Evolutionary conservation across 306 rosid species (phyloP).

Genomic region (Acacia crassicarpa): DNA sequence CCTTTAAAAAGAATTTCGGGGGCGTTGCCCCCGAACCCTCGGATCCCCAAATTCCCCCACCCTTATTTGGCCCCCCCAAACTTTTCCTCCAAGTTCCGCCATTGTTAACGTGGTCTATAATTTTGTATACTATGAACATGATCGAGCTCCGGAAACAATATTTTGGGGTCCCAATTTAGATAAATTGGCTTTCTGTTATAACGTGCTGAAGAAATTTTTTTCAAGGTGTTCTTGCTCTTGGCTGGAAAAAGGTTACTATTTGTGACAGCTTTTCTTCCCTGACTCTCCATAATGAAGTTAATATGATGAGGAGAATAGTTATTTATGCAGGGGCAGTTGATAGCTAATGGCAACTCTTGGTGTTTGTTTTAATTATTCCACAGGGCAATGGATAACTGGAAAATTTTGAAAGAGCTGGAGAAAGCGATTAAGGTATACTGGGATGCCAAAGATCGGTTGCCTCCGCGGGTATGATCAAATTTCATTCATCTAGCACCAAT

Average conservation of each 20-base stretch:
- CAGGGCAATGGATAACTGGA: constrained; percentile 90
- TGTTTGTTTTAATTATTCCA: constrained; percentile 16
- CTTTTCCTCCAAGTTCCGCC: too few species aligned
- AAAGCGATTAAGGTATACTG: constrained; percentile 81
- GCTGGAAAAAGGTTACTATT: background rate
- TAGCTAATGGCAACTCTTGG: constrained; percentile 23
- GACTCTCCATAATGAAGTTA: background rate
- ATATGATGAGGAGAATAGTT: background rate
- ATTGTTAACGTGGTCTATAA: background rate
- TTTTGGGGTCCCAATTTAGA: background rate
- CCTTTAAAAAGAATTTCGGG: too few species aligned
- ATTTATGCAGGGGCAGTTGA: background rate
- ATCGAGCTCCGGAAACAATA: background rate
- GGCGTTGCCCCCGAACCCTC: too few species aligned
- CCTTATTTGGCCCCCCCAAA: too few species aligned
- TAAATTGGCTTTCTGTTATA: background rate
- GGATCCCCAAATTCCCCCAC: too few species aligned
- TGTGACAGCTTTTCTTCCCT: background rate
- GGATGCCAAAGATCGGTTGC: constrained; percentile 82
- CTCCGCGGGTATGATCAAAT: constrained; percentile 73
- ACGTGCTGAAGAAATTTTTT: background rate
- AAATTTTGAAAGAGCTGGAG: constrained; percentile 84
- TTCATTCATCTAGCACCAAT: background rate
- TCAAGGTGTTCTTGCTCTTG: background rate
- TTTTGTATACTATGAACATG: background rate